A percentile compares a stretch with the other conserved stretches of the same genome.
Evolutionary conservation across 2,329 filamentous ascomycete species (phyloP).

Genomic region (Metarhizium guizhouense): DNA sequence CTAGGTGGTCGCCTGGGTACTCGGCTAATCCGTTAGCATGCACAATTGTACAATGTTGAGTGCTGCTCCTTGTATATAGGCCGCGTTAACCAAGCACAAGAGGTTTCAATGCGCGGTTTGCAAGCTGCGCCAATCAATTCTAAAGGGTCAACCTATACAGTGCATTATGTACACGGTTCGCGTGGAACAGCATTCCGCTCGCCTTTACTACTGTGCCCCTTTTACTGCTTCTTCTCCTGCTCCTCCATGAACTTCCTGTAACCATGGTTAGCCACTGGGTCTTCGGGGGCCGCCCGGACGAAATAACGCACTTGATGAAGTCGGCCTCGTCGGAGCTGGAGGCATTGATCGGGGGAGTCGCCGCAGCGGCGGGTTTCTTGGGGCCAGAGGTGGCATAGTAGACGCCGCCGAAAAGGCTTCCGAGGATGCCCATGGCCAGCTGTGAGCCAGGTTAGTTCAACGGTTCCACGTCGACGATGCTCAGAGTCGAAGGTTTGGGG

Average conservation of each 20-base stretch:
- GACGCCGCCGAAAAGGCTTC: conserved; percentile 38
- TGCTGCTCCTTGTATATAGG: neutral
- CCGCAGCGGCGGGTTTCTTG: conserved; percentile 33
- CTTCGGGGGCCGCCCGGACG: neutral
- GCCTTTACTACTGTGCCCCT: conserved; percentile 15
- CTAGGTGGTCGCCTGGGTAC: neutral
- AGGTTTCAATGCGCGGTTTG: neutral
- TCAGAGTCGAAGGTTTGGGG: conserved; percentile 7
- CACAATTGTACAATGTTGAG: neutral
- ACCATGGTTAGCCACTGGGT: neutral
- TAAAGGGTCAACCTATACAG: neutral
- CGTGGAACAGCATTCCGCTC: conserved; percentile 17
- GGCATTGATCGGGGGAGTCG: conserved; percentile 52
- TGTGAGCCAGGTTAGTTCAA: conserved; percentile 17
- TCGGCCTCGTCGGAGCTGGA: conserved; percentile 53
- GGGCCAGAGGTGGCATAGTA: conserved; percentile 35
- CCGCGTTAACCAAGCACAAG: neutral
- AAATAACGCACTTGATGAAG: conserved; percentile 52
- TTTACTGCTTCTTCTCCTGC: conserved; percentile 32
- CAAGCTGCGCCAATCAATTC: neutral
- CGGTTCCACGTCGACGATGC: neutral
- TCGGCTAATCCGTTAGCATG: neutral
- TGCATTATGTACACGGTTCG: conserved; percentile 24
- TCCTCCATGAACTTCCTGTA: conserved; percentile 31
- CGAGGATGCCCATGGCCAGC: conserved; percentile 51